Conservation (phyloP, 768 basidiomycete species). For the Leucosporidium yakuticum region DNA sequence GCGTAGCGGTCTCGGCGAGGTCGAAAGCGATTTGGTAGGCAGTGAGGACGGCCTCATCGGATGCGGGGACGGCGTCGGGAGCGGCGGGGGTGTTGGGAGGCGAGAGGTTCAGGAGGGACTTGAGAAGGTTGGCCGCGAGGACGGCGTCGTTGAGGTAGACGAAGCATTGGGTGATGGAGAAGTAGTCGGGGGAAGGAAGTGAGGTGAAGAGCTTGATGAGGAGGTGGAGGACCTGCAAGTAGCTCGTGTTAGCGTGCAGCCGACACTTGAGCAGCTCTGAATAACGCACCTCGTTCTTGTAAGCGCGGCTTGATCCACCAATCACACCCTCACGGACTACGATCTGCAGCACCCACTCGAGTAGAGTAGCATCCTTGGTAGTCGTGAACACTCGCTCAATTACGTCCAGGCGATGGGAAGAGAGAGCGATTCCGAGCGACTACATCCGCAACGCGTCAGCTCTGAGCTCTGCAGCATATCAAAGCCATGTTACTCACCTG, state of each 20-base stretch:
- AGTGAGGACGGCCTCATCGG: conserved; percentile 55
- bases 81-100: conserved; percentile 61
- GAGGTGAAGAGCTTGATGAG: conserved; percentile 74
- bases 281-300: conserved; percentile 42
- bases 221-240: conserved; percentile 45
- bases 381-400: conserved; percentile 68
- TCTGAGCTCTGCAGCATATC: background rate
- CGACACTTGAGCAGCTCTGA: conserved; percentile 28
- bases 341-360: conserved; percentile 88
- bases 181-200: conserved; percentile 61
- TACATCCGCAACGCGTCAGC: conserved; percentile 42
- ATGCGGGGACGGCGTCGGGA: conserved; percentile 3
- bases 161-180: conserved; percentile 78
- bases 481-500: conserved; percentile 54
- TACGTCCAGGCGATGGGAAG: conserved; percentile 80
- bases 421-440: conserved; percentile 93
- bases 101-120: conserved; percentile 62
- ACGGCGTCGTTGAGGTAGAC: conserved; percentile 79
- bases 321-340: conserved; percentile 85
- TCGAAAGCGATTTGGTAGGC: conserved; percentile 97
- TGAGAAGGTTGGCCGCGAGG: conserved; percentile 66
- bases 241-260: background rate
- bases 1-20: conserved; percentile 84
- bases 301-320: conserved; percentile 39
- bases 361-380: conserved; percentile 67